Conservation (phyloP, 805 yeast species). For the Suhomyces prunicola region DNA sequence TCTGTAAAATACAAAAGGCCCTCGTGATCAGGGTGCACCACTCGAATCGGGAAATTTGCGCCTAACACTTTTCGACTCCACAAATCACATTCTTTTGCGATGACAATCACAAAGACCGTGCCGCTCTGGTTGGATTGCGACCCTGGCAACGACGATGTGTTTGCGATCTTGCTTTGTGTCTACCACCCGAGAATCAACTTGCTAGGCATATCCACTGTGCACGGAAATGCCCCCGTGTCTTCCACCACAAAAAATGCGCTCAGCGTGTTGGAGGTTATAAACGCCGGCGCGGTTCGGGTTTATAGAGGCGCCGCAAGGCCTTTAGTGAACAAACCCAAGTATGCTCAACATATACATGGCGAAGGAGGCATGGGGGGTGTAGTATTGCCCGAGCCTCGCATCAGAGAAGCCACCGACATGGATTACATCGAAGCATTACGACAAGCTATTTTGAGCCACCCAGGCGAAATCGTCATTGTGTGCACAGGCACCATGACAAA, state of each 20-base stretch:
- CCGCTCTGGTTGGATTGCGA: slow-evolving; percentile 92
- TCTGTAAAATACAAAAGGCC: not conserved
- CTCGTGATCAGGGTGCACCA: not conserved
- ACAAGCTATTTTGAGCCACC: slow-evolving; percentile 40
- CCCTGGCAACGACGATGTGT: slow-evolving; percentile 87
- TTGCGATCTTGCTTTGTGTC: slow-evolving; percentile 65
- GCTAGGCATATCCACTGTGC: slow-evolving; percentile 70
- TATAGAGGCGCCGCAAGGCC: slow-evolving; percentile 66
- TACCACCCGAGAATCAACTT: slow-evolving; percentile 57
- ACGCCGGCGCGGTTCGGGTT: slow-evolving; percentile 50
- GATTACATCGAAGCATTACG: slow-evolving; percentile 35
- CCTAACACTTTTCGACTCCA: not conserved
- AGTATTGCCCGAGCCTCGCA: slow-evolving; percentile 51
- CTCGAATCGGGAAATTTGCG: not conserved
- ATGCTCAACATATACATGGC: slow-evolving; percentile 71
- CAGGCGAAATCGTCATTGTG: slow-evolving; percentile 54
- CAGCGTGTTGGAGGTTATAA: slow-evolving; percentile 60
- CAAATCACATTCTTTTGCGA: slow-evolving; percentile 1
- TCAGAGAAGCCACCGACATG: slow-evolving; percentile 20
- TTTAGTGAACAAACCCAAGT: slow-evolving; percentile 44
- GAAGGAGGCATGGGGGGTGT: slow-evolving; percentile 77
- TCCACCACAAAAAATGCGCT: slow-evolving; percentile 69
- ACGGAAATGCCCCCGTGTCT: slow-evolving; percentile 64
- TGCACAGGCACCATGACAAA: slow-evolving; percentile 82
- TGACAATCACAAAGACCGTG: slow-evolving; percentile 20